Conservation (phyloP, 306 rosid species). For the Cucumis hystrix region DNA sequence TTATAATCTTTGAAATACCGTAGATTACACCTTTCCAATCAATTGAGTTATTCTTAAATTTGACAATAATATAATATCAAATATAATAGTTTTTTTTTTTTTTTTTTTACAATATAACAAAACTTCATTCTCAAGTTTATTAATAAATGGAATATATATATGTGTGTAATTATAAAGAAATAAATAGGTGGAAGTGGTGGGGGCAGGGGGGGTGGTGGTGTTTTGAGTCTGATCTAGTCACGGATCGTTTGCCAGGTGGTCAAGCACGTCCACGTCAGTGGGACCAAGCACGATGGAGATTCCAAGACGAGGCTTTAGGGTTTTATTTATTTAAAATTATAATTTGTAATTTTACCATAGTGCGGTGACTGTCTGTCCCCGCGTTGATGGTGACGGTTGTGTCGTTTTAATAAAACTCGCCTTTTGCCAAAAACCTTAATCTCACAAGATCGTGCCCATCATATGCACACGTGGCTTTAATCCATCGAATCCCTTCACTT, state of each 20-base stretch:
- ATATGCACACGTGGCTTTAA: not conserved
- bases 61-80: no score
- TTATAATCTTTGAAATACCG: no score
- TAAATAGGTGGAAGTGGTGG: not conserved
- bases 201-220: not conserved
- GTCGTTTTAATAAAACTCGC: not conserved
- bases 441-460: not conserved
- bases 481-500: not conserved
- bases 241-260: conserved; percentile 7
- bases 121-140: no score
- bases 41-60: no score
- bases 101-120: no score
- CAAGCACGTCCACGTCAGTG: conserved; percentile 3
- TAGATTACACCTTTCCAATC: no score
- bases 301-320: conserved; percentile 7
- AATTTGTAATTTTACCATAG: not conserved
- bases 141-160: no score
- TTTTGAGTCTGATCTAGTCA: not conserved
- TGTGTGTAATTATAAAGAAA: not conserved
- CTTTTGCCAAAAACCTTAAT: not conserved
- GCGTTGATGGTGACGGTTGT: not conserved
- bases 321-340: not conserved
- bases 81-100: no score
- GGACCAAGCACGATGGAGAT: not conserved
- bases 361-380: not conserved